These are phyloP conservation scores for Xylariomycetidae sp. DNA, from an alignment of 2,329 filamentous ascomycete genomes.

Conservation along the genomic window DNA sequence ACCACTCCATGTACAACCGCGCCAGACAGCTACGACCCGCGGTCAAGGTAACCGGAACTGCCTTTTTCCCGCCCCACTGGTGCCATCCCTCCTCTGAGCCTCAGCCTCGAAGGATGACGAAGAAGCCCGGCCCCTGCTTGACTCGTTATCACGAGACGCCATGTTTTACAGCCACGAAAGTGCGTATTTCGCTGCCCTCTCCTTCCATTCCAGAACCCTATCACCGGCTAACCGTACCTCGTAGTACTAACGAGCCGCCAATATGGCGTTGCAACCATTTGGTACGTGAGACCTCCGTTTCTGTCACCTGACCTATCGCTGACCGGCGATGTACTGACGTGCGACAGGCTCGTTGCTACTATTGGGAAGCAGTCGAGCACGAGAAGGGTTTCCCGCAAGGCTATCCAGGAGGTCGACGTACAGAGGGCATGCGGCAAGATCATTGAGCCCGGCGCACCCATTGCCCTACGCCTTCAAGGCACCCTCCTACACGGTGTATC, in stretches of 20 bases:
- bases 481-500: slow-evolving; percentile 84
- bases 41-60: too few relatives aligned
- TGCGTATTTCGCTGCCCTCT: slow-evolving; percentile 38
- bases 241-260: slow-evolving; percentile 76
- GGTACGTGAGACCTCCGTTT: slow-evolving; percentile 50
- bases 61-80: too few relatives aligned
- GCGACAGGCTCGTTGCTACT: slow-evolving; percentile 79
- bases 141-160: slow-evolving; percentile 1
- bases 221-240: slow-evolving; percentile 17
- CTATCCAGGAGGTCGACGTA: slow-evolving; percentile 84
- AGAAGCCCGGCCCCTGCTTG: too few relatives aligned
- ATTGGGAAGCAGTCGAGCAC: slow-evolving; percentile 68
- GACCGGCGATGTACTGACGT: background rate
- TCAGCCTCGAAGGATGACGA: too few relatives aligned
- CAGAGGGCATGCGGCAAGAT: slow-evolving; percentile 86
- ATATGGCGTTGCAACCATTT: slow-evolving; percentile 92
- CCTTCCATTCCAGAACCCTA: background rate
- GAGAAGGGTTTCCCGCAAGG: slow-evolving; percentile 75
- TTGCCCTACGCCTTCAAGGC: slow-evolving; percentile 85
- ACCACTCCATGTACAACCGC: too few relatives aligned
- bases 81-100: too few relatives aligned
- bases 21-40: too few relatives aligned
- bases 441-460: slow-evolving; percentile 71
- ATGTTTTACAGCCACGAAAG: slow-evolving; percentile 99
- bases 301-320: background rate